Percentiles rank a stretch among this genome's conserved stretches.
These are phyloP conservation scores for Hymenoscyphus scutula DNA, from an alignment of 2,329 filamentous ascomycete species.

Conservation along the genomic window DNA sequence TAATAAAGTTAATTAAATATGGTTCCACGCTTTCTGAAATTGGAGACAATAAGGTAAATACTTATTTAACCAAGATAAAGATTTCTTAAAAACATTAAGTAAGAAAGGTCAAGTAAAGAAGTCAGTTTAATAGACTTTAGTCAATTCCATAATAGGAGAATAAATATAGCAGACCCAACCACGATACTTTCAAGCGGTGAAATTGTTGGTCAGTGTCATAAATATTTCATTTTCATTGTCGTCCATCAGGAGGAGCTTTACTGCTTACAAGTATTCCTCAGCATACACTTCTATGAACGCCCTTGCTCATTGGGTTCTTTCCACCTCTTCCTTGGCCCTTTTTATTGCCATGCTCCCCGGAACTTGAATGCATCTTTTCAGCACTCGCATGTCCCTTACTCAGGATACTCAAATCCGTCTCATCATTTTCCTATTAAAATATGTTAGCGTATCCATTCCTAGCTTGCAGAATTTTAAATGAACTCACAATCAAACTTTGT, in stretches of 20 bases:
- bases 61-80: too few relatives aligned
- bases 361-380: conserved; percentile 40
- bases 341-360: conserved; percentile 14
- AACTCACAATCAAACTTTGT: conserved; percentile 56
- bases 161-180: too few relatives aligned
- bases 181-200: too few relatives aligned
- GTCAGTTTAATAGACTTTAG: too few relatives aligned
- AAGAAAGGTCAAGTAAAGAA: too few relatives aligned
- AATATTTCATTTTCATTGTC: too few relatives aligned
- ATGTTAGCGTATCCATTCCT: neutral
- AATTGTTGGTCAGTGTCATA: too few relatives aligned
- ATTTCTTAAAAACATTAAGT: too few relatives aligned
- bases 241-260: neutral
- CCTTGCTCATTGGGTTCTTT: conserved; percentile 44
- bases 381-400: conserved; percentile 36
- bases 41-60: too few relatives aligned
- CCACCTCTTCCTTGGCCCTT: conserved; percentile 37
- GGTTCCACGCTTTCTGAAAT: too few relatives aligned
- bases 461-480: conserved; percentile 26
- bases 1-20: too few relatives aligned
- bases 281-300: conserved; percentile 49
- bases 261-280: conserved; percentile 24
- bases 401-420: conserved; percentile 45
- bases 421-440: conserved; percentile 22
- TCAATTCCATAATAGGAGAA: too few relatives aligned